Conservation (phyloP, 371 early-diverging fungal species). For the Haplosporangium sp. region DNA sequence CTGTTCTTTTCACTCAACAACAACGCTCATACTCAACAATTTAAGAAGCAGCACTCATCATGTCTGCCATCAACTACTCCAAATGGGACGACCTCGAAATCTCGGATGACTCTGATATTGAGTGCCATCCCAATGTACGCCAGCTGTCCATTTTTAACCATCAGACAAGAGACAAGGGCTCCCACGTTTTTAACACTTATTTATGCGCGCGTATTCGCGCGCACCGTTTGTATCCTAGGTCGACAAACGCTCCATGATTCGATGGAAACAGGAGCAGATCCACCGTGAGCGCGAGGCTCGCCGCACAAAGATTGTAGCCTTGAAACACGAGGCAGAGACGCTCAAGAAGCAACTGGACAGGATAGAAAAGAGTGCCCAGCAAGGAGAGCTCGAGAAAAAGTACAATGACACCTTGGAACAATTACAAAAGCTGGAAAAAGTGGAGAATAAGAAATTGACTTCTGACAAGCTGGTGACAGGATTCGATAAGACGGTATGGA, state of each 20-base stretch:
- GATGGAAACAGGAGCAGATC: slow-evolving; percentile 92
- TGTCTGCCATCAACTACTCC: slow-evolving; percentile 78
- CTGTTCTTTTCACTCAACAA: neutral
- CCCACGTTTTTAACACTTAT: neutral
- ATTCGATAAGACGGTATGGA: slow-evolving; percentile 76
- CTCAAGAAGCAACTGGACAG: slow-evolving; percentile 65
- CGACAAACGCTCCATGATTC: slow-evolving; percentile 94
- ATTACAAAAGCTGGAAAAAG: slow-evolving; percentile 67
- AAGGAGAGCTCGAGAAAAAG: slow-evolving; percentile 47
- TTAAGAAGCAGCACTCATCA: neutral
- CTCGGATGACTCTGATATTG: slow-evolving; percentile 97
- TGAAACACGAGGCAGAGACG: slow-evolving; percentile 67
- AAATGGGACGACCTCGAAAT: slow-evolving; percentile 98
- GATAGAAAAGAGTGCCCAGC: slow-evolving; percentile 57
- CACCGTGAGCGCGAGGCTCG: slow-evolving; percentile 91
- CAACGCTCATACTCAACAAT: neutral
- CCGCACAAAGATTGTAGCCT: slow-evolving; percentile 72
- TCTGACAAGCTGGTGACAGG: slow-evolving; percentile 83
- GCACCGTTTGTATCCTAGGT: slow-evolving; percentile 22
- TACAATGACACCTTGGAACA: slow-evolving; percentile 59
- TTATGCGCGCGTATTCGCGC: neutral
- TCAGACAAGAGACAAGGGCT: neutral
- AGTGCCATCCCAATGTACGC: slow-evolving; percentile 91
- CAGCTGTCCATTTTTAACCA: neutral
- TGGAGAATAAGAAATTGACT: slow-evolving; percentile 78